Conservation (phyloP, 345 rosid species). For the Isatis tinctoria region DNA sequence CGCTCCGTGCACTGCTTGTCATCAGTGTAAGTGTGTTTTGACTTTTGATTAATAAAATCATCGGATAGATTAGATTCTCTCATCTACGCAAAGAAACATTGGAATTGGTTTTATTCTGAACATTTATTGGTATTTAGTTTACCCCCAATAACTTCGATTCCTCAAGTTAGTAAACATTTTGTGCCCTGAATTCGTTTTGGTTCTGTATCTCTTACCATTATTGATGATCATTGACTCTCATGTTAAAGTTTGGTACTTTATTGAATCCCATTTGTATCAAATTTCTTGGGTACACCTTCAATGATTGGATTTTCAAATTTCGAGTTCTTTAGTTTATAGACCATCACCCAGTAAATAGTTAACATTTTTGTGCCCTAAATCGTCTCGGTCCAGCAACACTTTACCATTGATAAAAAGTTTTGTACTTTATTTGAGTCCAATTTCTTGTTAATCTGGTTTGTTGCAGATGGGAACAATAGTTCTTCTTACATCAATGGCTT, state of each 20-base stretch:
- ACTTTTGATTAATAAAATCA: neutral
- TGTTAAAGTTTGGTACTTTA: neutral
- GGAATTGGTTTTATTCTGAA: neutral
- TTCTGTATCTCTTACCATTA: neutral
- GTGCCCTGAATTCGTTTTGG: neutral
- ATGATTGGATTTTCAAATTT: neutral
- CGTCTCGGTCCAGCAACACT: neutral
- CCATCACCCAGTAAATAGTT: neutral
- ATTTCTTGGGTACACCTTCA: neutral
- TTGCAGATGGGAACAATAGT: slow-evolving; percentile 73
- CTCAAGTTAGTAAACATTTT: neutral
- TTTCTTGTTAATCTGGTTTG: neutral
- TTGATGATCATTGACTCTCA: neutral
- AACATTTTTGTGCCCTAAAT: neutral
- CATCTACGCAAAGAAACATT: neutral
- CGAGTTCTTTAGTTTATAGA: neutral
- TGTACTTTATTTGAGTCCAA: slow-evolving; percentile 3
- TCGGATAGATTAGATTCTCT: neutral
- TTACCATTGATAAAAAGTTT: slow-evolving; percentile 5
- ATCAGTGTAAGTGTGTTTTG: slow-evolving; percentile 51
- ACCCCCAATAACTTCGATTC: neutral
- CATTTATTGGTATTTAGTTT: neutral
- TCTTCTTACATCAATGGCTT: slow-evolving; percentile 66
- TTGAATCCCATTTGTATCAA: neutral
- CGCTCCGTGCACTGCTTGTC: slow-evolving; percentile 80